Conservation (phyloP, 768 basidiomycete species). For the Lyophyllum shimeji region DNA sequence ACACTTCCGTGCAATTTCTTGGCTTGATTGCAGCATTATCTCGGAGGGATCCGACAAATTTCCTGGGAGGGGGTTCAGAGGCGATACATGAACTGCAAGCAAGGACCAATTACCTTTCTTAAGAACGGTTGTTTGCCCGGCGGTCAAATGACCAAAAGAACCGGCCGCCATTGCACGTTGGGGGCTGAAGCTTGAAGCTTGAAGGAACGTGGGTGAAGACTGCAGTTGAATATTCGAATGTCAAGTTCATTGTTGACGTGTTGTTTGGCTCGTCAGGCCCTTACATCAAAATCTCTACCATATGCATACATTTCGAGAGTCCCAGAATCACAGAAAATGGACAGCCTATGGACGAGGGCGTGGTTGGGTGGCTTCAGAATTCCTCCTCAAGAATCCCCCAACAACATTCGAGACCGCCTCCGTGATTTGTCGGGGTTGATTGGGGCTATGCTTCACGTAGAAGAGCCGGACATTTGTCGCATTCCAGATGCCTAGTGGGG, state of each 20-base stretch:
- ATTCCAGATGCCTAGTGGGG: slow-evolving; percentile 87
- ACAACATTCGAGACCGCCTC: slow-evolving; percentile 82
- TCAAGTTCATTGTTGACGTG: not conserved
- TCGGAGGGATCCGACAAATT: slow-evolving; percentile 48
- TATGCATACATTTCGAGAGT: slow-evolving; percentile 1
- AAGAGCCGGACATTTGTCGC: slow-evolving; percentile 87
- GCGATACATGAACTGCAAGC: not conserved
- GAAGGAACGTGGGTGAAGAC: no score
- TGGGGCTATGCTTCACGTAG: slow-evolving; percentile 83
- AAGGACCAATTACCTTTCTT: slow-evolving; percentile 27
- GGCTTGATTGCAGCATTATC: slow-evolving; percentile 45
- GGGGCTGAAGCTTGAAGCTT: no score
- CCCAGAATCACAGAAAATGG: not conserved
- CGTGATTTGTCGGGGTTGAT: slow-evolving; percentile 67
- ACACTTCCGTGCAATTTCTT: slow-evolving; percentile 58
- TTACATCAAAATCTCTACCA: not conserved
- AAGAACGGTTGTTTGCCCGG: slow-evolving; percentile 15
- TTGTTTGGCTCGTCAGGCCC: not conserved
- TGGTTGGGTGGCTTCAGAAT: slow-evolving; percentile 30
- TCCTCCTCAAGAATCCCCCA: slow-evolving; percentile 69
- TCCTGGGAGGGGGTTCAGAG: slow-evolving; percentile 32
- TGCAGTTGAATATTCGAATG: no score
- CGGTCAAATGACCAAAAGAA: slow-evolving; percentile 1
- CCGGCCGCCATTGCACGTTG: not conserved
- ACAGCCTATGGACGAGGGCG: slow-evolving; percentile 4